Evolutionary conservation across 306 rosid genomes (phyloP).

Genomic region (Castanea sativa): DNA sequence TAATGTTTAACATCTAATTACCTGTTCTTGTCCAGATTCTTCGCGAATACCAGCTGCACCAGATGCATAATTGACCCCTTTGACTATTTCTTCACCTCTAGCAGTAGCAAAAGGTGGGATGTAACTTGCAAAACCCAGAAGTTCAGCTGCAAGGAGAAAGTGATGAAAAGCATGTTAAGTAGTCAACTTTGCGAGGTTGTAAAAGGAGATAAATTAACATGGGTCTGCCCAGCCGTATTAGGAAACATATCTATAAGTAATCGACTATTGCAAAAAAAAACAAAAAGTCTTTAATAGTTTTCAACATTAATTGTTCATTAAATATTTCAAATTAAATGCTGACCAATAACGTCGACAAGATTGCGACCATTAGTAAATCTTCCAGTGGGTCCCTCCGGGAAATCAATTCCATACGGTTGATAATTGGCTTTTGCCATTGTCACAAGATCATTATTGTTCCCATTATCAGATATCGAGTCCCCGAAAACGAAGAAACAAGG

Average conservation of each 20-base stretch:
- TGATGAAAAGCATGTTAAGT: too few species aligned
- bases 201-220: too few species aligned
- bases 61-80: slow-evolving; percentile 29
- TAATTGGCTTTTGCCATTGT: slow-evolving; percentile 19
- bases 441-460: slow-evolving; percentile 11
- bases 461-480: slow-evolving; percentile 21
- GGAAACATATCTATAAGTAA: too few species aligned
- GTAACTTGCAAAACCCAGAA: background rate
- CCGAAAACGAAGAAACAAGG: slow-evolving; percentile 33
- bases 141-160: background rate
- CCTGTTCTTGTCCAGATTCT: slow-evolving; percentile 10
- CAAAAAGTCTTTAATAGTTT: too few species aligned
- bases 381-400: background rate
- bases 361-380: slow-evolving; percentile 5
- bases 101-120: background rate
- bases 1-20: background rate
- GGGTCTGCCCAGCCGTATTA: too few species aligned
- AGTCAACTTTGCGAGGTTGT: too few species aligned
- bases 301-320: too few species aligned
- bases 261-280: too few species aligned
- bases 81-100: background rate
- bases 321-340: background rate
- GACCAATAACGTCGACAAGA: background rate
- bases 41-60: slow-evolving; percentile 17
- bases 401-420: slow-evolving; percentile 28